Evolutionary conservation across 139 green algal genomes (phyloP), one percentile per base, ranked within the genome.

Genomic region (Chlorella sp.): DNA sequence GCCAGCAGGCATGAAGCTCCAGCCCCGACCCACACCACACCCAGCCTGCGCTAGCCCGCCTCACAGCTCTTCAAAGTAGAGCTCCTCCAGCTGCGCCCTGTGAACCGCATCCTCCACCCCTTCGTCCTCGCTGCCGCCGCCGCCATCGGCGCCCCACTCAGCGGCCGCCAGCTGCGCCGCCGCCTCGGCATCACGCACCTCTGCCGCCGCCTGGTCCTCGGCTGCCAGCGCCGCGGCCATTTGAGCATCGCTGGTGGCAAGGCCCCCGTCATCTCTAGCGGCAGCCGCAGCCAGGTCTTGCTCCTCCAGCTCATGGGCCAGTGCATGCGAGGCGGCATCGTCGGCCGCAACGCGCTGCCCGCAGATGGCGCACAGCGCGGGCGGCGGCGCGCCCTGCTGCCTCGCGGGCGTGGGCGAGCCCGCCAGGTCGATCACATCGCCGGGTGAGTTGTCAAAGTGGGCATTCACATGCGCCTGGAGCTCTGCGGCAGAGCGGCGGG

Each of bases 281-380:
- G 51, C 51, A 23, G 51, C 51, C 12, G 51, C 51, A 21, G 51
- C 51, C 3, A 84, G 11, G 2, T 68, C 64, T 12, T 89, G 72
- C 38, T 67, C 44, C 34, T 86, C 74, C 38, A 89, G 87, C 28
- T 76, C 30, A 26, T 89, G 83, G 4, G 78, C 73, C 13, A 90
- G 63, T 63, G 82, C 12, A 38, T 90, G 87, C 21, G 34, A 74
- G 60, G 71, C 55, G 15, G 83, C 9, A 30, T 86, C 81, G 3
- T 68, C 34, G 0, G 28, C 13, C 20, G 74, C 51, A 7, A 81
- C 56, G 2, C 12, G 18, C 18, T n/a, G 9, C 30, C 56, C 55
- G 55, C 74, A 81, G 1, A 36, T 38, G 3, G 16, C 4, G 56
- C 74, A 70, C 17, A 26, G 39, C 39, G 60, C 34, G 28, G 38